A percentile compares a stretch with the other conserved stretches of the same genome.
Evolutionary conservation across 495 filamentous ascomycete species (phyloP).

Genomic region (Hyaloscypha finlandica): DNA sequence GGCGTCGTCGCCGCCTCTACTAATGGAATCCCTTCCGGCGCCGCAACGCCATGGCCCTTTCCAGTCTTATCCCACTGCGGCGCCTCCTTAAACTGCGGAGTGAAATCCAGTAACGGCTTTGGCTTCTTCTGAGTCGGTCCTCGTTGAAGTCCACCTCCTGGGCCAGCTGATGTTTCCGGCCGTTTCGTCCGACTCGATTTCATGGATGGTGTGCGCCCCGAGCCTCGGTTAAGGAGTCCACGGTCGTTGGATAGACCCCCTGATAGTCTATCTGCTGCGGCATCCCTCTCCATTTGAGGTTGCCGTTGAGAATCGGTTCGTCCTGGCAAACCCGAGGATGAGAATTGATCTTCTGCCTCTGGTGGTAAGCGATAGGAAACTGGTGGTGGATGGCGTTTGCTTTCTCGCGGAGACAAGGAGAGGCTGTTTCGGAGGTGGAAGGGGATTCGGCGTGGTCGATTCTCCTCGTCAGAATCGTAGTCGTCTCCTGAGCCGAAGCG

Average conservation of each 20-base stretch:
- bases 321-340: slow-evolving; percentile 60
- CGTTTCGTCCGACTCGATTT: slow-evolving; percentile 20
- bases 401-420: slow-evolving; percentile 35
- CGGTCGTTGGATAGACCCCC: slow-evolving; percentile 45
- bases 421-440: slow-evolving; percentile 33
- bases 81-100: slow-evolving; percentile 70
- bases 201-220: slow-evolving; percentile 19
- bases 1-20: slow-evolving; percentile 58
- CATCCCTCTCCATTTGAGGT: slow-evolving; percentile 54
- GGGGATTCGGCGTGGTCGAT: slow-evolving; percentile 30
- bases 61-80: slow-evolving; percentile 66
- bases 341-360: slow-evolving; percentile 49
- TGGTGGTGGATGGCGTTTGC: slow-evolving; percentile 43
- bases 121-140: slow-evolving; percentile 41
- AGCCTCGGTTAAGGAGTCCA: background rate
- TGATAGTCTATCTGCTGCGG: slow-evolving; percentile 25
- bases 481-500: slow-evolving; percentile 41
- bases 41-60: slow-evolving; percentile 67
- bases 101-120: slow-evolving; percentile 75
- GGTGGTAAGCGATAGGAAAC: slow-evolving; percentile 26
- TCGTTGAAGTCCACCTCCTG: slow-evolving; percentile 25
- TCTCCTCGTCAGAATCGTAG: slow-evolving; percentile 30
- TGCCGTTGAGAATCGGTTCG: slow-evolving; percentile 64
- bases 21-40: slow-evolving; percentile 55
- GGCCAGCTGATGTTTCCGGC: slow-evolving; percentile 21